Evolutionary conservation across 1,139 yeast genomes (phyloP), one percentile per base, ranked within the genome.

Genomic region (Taphrina deformans): DNA sequence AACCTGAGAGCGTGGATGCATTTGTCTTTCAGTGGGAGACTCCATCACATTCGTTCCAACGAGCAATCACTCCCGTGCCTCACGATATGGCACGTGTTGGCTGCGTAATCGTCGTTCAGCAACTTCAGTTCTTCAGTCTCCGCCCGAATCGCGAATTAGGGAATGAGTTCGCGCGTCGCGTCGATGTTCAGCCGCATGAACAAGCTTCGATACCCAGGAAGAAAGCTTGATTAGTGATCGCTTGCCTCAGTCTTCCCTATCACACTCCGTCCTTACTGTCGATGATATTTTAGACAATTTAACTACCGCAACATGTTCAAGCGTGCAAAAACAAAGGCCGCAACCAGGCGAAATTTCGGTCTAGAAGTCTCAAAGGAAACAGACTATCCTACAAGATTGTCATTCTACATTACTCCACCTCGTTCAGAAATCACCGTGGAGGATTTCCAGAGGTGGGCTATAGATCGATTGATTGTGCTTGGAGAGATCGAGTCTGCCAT

Each of bases 371-470:
- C 67, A 2, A 69, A 72, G 67, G 76, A 70, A 68, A 68, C 76
- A 4, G 75, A 74, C 65, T 83, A 82, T 71, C 81, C 85, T 2
- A 72, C 75, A 67, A 72, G 93, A 50, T 79, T 88, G 61, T 84
- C 87, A 56, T 82, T 92, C 72, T 93, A 93, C 75, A 82, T 80
- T 51, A 70, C 78, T 2, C 95, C 96, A 6, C 98, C 98, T 0
- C 76, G 81, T 41, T 85, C 86, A 40, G 98, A 93, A 75, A 85
- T 93, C 72, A 90, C 97, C 0, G 75, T 93, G 44, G 97, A 92
- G 70, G 89, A 93, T 73, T 95, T 93, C 75, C 99, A 93, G 76
- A 81, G 81, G 18, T 93, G 97, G 97, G 98, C 98, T 7, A 88
- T 93, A 60, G 98, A 93, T 73, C 79, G 99, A 68, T 80, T 93